Evolutionary conservation across 805 yeast genomes (phyloP).

Genomic region (Myxozyma mucilagina): DNA sequence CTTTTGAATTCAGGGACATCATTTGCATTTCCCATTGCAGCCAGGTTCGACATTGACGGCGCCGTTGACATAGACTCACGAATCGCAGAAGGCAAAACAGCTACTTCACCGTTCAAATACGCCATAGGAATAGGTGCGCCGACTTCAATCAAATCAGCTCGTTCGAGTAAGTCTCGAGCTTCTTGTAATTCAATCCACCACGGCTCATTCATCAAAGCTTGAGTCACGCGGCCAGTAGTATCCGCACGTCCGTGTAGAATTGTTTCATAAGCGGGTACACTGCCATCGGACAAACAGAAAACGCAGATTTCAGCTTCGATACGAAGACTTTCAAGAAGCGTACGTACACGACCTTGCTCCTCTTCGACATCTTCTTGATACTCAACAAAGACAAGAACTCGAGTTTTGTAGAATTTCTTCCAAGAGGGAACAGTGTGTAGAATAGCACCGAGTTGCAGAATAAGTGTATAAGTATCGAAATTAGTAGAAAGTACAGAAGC

Average conservation of each 20-base stretch:
- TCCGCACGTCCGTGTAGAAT: constrained; percentile 67
- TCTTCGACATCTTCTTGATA: constrained; percentile 64
- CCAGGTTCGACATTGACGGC: constrained; percentile 3
- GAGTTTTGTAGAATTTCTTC: constrained; percentile 69
- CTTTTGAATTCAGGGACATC: constrained; percentile 23
- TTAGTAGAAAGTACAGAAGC: constrained; percentile 77
- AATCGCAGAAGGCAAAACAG: constrained; percentile 20
- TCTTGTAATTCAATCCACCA: constrained; percentile 81
- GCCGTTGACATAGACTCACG: constrained; percentile 11
- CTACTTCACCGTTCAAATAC: constrained; percentile 26
- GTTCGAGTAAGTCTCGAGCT: constrained; percentile 48
- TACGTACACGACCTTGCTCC: constrained; percentile 62
- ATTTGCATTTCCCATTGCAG: constrained; percentile 6
- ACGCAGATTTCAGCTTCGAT: constrained; percentile 82
- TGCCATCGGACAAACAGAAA: constrained; percentile 60
- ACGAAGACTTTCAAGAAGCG: constrained; percentile 71
- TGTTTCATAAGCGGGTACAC: constrained; percentile 64
- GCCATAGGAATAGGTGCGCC: constrained; percentile 30
- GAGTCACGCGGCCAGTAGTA: constrained; percentile 51
- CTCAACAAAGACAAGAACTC: constrained; percentile 92
- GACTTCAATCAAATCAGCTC: constrained; percentile 23
- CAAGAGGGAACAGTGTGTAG: constrained; percentile 90
- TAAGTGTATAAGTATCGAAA: constrained; percentile 92
- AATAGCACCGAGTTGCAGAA: constrained; percentile 90
- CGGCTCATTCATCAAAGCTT: constrained; percentile 57